phyloP scores from a whole-genome alignment of 805 yeast genomes.

The Schizosaccharomyces octosporus region DNA sequence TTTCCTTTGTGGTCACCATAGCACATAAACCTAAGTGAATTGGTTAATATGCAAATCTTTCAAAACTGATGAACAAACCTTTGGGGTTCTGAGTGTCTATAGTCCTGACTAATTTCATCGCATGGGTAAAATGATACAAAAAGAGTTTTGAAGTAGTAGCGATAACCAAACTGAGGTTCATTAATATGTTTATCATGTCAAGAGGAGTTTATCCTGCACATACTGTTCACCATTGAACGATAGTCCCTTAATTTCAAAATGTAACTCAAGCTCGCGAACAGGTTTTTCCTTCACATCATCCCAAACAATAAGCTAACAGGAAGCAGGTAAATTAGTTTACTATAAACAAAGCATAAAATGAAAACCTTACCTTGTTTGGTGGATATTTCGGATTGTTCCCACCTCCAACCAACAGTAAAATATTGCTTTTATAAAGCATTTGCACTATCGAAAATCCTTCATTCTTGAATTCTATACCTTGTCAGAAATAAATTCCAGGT shows the following conservation, averaged over 20 bases:
- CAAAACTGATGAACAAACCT: not conserved
- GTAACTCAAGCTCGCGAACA: constrained; percentile 49
- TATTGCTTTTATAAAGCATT: constrained; percentile 79
- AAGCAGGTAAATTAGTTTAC: not conserved
- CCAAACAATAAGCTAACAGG: constrained; percentile 46
- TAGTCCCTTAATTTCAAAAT: constrained; percentile 49
- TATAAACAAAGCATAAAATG: not conserved
- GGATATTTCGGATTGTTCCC: constrained; percentile 45
- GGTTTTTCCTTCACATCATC: constrained; percentile 64
- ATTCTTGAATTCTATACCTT: constrained; percentile 13
- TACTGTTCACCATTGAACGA: constrained; percentile 16
- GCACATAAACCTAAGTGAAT: not conserved
- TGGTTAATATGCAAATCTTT: not conserved
- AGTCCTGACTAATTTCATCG: not conserved
- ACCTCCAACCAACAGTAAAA: constrained; percentile 74
- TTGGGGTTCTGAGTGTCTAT: not conserved
- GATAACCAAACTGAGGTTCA: not conserved
- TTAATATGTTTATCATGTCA: not conserved
- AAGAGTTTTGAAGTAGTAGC: not conserved
- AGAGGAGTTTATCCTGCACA: not conserved
- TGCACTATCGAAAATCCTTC: constrained; percentile 51
- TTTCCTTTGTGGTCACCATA: not conserved
- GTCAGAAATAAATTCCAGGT: not conserved
- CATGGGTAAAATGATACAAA: not conserved
- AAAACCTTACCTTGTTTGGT: constrained; percentile 23